Percentiles rank a stretch among this genome's conserved stretches.
Evolutionary conservation across 441 rosid genomes (phyloP).

Genomic region (Metrosideros polymorpha): DNA sequence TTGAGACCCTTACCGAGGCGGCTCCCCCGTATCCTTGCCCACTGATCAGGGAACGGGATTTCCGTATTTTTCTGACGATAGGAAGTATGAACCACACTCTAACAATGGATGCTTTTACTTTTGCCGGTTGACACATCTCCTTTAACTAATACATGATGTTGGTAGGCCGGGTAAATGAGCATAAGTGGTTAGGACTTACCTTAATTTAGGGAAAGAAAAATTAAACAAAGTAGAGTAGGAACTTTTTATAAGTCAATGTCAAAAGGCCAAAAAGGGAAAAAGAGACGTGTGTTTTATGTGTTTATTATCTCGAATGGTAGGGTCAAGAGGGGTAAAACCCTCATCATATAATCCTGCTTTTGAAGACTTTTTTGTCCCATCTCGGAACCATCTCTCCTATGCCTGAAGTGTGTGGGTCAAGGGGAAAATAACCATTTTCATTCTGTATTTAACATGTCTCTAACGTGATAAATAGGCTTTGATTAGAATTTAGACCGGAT

Average conservation of each 20-base stretch:
- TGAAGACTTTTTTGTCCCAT: background rate
- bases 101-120: background rate
- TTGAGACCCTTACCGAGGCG: too few relatives aligned
- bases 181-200: background rate
- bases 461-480: too few relatives aligned
- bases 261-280: background rate
- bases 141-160: background rate
- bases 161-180: background rate
- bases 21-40: too few relatives aligned
- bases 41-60: too few relatives aligned
- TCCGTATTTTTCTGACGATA: too few relatives aligned
- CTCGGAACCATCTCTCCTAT: background rate
- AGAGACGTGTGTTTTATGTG: background rate
- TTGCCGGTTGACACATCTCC: accelerated
- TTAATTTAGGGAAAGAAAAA: background rate
- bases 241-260: background rate
- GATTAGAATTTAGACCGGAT: background rate
- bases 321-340: background rate
- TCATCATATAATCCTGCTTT: background rate
- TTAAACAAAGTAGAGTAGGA: background rate
- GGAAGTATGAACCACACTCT: too few relatives aligned
- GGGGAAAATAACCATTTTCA: background rate
- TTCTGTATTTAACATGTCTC: background rate
- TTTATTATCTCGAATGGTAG: background rate
- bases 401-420: background rate